These are phyloP conservation scores for Nidularia sp. DNA, from an alignment of 768 basidiomycete species.

Conservation along the genomic window DNA sequence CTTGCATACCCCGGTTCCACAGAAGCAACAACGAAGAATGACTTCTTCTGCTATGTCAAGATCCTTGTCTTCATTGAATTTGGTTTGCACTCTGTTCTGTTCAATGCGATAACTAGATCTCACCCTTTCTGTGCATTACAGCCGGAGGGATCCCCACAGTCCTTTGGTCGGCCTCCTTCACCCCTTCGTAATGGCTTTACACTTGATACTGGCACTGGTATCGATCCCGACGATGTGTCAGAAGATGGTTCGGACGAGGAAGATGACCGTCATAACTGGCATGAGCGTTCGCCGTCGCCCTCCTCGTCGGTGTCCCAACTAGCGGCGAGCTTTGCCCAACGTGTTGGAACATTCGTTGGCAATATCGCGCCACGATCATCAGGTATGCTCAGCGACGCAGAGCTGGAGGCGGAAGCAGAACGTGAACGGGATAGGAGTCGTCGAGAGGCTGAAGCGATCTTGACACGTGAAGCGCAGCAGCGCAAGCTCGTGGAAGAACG, in stretches of 20 bases:
- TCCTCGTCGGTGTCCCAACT: conserved; percentile 70
- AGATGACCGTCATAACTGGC: conserved; percentile 26
- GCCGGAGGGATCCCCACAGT: conserved; percentile 35
- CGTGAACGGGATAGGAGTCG: conserved; percentile 73
- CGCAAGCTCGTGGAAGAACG: conserved; percentile 68
- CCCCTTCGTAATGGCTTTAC: conserved; percentile 66
- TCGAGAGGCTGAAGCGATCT: conserved; percentile 73
- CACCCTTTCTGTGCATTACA: conserved; percentile 7
- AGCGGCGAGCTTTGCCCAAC: conserved; percentile 71
- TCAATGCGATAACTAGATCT: neutral
- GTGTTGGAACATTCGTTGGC: conserved; percentile 65
- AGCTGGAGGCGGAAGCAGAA: conserved; percentile 78
- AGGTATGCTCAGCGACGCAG: conserved; percentile 61
- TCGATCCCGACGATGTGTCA: conserved; percentile 42
- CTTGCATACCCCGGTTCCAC: conserved; percentile 9
- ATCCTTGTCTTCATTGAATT: conserved; percentile 19
- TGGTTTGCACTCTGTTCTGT: conserved; percentile 18
- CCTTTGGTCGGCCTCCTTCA: conserved; percentile 55
- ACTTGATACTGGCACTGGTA: conserved; percentile 54
- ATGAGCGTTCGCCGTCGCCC: conserved; percentile 51
- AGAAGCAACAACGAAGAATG: conserved; percentile 19
- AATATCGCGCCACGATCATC: conserved; percentile 39
- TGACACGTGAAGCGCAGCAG: conserved; percentile 68
- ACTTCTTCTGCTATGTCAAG: conserved; percentile 19
- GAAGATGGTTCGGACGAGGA: conserved; percentile 39